A percentile compares a stretch with the other conserved stretches of the same genome.
Conservation (phyloP, 2,329 filamentous ascomycete genomes). For the Verticillium zaregamsianum region DNA sequence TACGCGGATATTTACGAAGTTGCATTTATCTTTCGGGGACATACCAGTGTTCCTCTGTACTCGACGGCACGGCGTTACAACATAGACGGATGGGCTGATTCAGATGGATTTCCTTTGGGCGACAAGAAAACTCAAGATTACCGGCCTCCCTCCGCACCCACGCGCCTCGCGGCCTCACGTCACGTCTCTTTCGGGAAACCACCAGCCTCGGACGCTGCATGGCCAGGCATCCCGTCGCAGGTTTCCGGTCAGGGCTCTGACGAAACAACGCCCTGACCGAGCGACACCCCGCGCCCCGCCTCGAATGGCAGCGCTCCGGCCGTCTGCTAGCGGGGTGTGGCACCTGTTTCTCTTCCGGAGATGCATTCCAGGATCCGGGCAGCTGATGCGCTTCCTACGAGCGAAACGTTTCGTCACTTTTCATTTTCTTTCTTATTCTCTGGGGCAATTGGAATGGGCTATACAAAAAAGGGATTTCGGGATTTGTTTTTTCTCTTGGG, state of each 20-base stretch:
- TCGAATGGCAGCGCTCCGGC: not conserved
- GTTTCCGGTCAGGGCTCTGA: not conserved
- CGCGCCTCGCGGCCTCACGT: not conserved
- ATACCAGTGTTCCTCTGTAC: not conserved
- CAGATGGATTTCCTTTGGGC: not conserved
- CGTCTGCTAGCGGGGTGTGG: slow-evolving; percentile 6
- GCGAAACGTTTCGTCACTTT: not conserved
- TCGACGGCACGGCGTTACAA: slow-evolving; percentile 3
- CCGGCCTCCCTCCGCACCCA: not conserved
- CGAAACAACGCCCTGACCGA: slow-evolving; percentile 1
- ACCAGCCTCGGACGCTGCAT: not conserved
- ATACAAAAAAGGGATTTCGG: slow-evolving; percentile 12
- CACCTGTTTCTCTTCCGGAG: slow-evolving; percentile 4
- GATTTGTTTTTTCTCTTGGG: slow-evolving; percentile 3
- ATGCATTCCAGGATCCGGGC: slow-evolving; percentile 3
- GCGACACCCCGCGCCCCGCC: not conserved
- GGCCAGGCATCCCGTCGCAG: not conserved
- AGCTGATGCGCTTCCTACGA: slow-evolving; percentile 1
- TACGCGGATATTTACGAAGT: slow-evolving; percentile 4
- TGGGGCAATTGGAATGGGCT: slow-evolving; percentile 7
- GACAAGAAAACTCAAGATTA: not conserved
- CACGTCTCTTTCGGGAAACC: not conserved
- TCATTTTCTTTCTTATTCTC: not conserved
- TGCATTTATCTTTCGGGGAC: not conserved
- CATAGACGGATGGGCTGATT: slow-evolving; percentile 1